Percentiles rank a stretch among this genome's conserved stretches.
phyloP scores from a whole-genome alignment of 2,329 filamentous ascomycete genomes.

The Ascochyta rabiei region DNA sequence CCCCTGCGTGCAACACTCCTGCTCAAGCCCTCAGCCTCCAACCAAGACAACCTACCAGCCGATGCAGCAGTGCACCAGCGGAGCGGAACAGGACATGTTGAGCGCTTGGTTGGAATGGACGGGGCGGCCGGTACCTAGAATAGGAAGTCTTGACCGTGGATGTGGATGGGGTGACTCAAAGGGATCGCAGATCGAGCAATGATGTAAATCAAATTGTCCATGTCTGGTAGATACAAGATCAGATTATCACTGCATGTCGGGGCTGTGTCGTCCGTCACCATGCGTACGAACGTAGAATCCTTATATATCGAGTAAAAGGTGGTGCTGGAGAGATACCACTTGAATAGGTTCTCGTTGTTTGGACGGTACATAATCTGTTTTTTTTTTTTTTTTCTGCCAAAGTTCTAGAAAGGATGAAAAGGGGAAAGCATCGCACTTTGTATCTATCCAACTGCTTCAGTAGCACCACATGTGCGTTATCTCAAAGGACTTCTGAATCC shows the following conservation, averaged over 20 bases:
- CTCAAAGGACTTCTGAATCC: conserved; percentile 47
- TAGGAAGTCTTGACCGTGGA: too few species aligned
- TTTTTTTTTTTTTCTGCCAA: too few species aligned
- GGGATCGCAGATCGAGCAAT: conserved; percentile 45
- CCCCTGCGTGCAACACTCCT: conserved; percentile 42
- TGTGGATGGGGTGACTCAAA: conserved; percentile 51
- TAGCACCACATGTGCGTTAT: not conserved
- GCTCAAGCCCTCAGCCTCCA: not conserved
- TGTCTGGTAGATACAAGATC: conserved; percentile 22
- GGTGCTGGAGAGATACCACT: conserved; percentile 48
- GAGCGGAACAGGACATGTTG: conserved; percentile 35
- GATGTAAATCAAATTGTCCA: conserved; percentile 47
- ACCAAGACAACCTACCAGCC: conserved; percentile 39
- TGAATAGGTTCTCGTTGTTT: conserved; percentile 44
- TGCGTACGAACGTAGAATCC: conserved; percentile 47
- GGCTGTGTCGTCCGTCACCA: conserved; percentile 41
- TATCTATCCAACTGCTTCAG: conserved; percentile 3
- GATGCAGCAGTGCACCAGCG: conserved; percentile 44
- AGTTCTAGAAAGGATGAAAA: conserved; percentile 30
- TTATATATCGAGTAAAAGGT: conserved; percentile 46
- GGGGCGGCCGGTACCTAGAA: conserved; percentile 52
- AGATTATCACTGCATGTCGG: conserved; percentile 34
- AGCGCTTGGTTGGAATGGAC: conserved; percentile 24
- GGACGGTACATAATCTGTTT: too few species aligned
- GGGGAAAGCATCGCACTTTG: not conserved